Evolutionary conservation across 805 yeast genomes (phyloP), one percentile per base, ranked within the genome.

Genomic region (Candida nonsorbophila): DNA sequence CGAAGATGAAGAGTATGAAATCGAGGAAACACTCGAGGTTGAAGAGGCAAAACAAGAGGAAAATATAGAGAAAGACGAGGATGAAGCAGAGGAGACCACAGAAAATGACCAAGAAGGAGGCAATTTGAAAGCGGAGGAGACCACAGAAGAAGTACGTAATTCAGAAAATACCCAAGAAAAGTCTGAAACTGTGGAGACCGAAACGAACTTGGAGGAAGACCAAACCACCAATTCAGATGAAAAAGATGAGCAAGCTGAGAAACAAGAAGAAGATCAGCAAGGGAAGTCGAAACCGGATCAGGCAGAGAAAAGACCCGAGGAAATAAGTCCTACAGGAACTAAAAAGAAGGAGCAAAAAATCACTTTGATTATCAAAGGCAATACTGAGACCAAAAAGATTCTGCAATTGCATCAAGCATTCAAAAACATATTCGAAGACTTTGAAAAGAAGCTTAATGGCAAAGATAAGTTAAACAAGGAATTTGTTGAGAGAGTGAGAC

Each of bases 321-420:
- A 18, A 18, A 18, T 18, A 7, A 18, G 10, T 10, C 20, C 20
- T 7, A 18, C 9, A 18, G 20, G 10, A 18, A 10, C 20, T 7
- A 7, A 18, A 18, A 18, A 18, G 20, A 18, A 18, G 10, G 20
- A 18, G 9, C 20, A 10, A 18, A 18, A 10, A 18, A 10, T 10
- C 10, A 18, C 9, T 10, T 7, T 7, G 10, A 18, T 18, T n/a
- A 2, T 25, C 8, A 25, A 22, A 29, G 36, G 39, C 14, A 38
- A 38, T 24, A 17, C 16, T 9, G 39, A 36, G 24, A 38, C 43
- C 15, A 29, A 29, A 20, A 30, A 12, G 15, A 21, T 30, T 23
- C 12, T 21, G 9, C 33, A 25, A 16, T 28, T 34, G 11, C 14
- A 15, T 16, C 16, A 20, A 13, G 33, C 28, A 4, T 17, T 38